Evolutionary conservation across 768 basidiomycete species (phyloP).

Genomic region (Suillus sp.): DNA sequence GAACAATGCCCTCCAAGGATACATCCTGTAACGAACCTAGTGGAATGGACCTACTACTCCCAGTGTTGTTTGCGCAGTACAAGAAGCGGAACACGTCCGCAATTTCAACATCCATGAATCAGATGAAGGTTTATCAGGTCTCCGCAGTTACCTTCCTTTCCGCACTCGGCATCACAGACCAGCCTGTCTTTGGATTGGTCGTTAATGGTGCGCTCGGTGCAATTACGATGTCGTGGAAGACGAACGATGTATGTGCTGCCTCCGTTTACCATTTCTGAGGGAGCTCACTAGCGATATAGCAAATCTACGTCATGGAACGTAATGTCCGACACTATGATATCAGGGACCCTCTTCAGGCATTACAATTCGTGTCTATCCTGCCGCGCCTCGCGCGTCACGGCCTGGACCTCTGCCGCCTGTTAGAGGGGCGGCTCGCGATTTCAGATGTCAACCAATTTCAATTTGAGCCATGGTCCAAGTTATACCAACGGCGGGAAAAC

Average conservation of each 20-base stretch:
- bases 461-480: not conserved
- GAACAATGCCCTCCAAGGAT: not conserved
- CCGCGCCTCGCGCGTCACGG: not conserved
- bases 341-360: not conserved
- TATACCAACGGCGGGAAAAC: not conserved
- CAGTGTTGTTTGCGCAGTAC: not conserved
- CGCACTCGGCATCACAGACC: not conserved
- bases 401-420: not conserved
- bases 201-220: not conserved
- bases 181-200: conserved; percentile 2
- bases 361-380: not conserved
- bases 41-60: not conserved
- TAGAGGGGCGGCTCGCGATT: not conserved
- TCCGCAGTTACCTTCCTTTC: conserved; percentile 1
- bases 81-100: not conserved
- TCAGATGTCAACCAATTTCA: not conserved
- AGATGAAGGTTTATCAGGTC: not conserved
- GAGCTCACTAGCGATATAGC: not conserved
- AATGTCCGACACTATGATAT: not conserved
- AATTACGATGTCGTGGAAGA: conserved; percentile 3
- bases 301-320: not conserved
- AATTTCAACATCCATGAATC: not conserved
- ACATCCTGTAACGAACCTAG: too few relatives aligned
- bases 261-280: not conserved
- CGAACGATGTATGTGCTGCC: not conserved